Conservation (phyloP, 176 grass and related monocot species). For the Eleusine coracana region DNA sequence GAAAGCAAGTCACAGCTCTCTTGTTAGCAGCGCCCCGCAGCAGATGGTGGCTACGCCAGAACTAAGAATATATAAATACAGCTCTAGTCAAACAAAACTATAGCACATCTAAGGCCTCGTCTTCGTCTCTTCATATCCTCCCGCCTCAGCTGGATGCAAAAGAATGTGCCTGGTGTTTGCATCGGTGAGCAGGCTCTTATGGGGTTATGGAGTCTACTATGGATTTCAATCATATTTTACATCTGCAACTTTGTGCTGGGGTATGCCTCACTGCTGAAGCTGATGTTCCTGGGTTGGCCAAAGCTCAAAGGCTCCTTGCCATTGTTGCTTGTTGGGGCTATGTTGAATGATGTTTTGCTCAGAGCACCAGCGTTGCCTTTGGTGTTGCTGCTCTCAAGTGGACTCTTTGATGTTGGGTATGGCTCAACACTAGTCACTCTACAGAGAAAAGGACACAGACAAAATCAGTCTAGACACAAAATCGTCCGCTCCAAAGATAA, state of each 20-base stretch:
- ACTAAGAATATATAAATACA: slow-evolving; percentile 25
- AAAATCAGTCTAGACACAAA: background rate
- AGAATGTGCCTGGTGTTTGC: background rate
- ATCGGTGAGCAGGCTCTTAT: slow-evolving; percentile 1
- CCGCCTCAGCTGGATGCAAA: slow-evolving; percentile 23
- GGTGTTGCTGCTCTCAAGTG: slow-evolving; percentile 47
- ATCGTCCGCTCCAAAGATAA: background rate
- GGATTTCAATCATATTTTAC: slow-evolving; percentile 19
- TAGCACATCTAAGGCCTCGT: slow-evolving; percentile 16
- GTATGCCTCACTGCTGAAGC: slow-evolving; percentile 35
- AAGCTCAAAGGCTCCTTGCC: slow-evolving; percentile 42
- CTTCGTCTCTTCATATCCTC: slow-evolving; percentile 27
- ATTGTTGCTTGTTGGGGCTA: slow-evolving; percentile 37
- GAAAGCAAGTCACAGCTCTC: background rate
- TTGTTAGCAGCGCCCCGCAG: background rate
- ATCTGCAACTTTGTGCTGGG: slow-evolving; percentile 54
- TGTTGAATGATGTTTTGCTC: slow-evolving; percentile 50
- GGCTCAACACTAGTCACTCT: slow-evolving; percentile 61
- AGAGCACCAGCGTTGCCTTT: slow-evolving; percentile 39
- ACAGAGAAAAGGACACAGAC: background rate
- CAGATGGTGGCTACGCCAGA: slow-evolving; percentile 4
- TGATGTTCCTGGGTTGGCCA: slow-evolving; percentile 49
- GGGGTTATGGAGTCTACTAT: background rate
- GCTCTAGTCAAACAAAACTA: slow-evolving; percentile 49
- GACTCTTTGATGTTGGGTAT: slow-evolving; percentile 54